Evolutionary conservation across 306 rosid species (phyloP).

Genomic region (Bauhinia variegata): DNA sequence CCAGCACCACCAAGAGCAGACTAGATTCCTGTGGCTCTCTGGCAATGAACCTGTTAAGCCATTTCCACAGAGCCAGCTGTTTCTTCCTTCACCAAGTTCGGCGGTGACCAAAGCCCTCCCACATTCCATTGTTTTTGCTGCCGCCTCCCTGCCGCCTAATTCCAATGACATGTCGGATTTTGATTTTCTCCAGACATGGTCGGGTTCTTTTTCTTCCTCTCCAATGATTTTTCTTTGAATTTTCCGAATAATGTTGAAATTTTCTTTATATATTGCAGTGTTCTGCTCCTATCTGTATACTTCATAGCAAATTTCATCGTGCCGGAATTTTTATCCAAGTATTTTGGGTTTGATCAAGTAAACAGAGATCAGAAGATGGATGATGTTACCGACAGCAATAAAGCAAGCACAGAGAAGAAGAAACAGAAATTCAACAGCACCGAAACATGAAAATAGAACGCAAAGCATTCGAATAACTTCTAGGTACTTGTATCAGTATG

Average conservation of each 20-base stretch:
- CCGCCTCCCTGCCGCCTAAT: constrained; percentile 34
- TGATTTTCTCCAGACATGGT: constrained; percentile 47
- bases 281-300: constrained; percentile 45
- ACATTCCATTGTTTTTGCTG: constrained; percentile 34
- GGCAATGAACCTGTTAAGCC: constrained; percentile 5
- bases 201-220: not conserved
- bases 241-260: not conserved
- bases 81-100: constrained; percentile 21
- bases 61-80: constrained; percentile 29
- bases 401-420: constrained; percentile 5
- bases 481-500: constrained; percentile 3
- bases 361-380: constrained; percentile 42
- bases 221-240: not conserved
- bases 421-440: not conserved
- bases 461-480: not conserved
- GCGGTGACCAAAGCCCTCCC: constrained; percentile 47
- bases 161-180: constrained; percentile 48
- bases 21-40: constrained; percentile 32
- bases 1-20: constrained; percentile 27
- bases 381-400: constrained; percentile 20
- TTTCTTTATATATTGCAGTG: constrained; percentile 45
- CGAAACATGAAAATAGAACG: constrained; percentile 15
- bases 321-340: constrained; percentile 51
- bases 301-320: constrained; percentile 54
- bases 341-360: constrained; percentile 36